Evolutionary conservation across 768 basidiomycete genomes (phyloP).

Genomic region (Lepiota venenata): DNA sequence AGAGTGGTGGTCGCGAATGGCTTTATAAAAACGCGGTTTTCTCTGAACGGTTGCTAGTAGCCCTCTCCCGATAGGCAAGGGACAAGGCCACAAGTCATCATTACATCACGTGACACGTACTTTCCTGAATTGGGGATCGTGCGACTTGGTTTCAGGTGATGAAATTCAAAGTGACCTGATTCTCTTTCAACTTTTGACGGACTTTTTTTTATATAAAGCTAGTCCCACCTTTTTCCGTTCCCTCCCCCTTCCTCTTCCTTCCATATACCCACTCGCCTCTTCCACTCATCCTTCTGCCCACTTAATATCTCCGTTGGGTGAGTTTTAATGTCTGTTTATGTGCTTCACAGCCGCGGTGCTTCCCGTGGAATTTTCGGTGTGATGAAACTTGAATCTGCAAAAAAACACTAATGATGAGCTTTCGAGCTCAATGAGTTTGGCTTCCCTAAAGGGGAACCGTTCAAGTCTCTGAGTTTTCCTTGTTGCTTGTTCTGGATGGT

Average conservation of each 20-base stretch:
- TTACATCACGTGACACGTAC: background rate
- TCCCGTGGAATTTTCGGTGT: constrained; percentile 1
- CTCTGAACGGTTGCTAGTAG: too few relatives aligned
- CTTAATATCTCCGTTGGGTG: background rate
- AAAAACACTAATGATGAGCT: constrained; percentile 20
- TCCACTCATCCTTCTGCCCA: background rate
- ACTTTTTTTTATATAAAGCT: constrained; percentile 2
- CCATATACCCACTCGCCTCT: constrained; percentile 2
- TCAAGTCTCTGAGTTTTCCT: constrained; percentile 34
- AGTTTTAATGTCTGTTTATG: background rate
- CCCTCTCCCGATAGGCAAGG: too few relatives aligned
- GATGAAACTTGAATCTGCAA: constrained; percentile 28
- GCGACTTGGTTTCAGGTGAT: too few relatives aligned
- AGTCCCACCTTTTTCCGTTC: constrained; percentile 7
- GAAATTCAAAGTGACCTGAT: constrained; percentile 25
- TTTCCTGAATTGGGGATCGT: too few relatives aligned
- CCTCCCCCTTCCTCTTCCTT: constrained; percentile 7
- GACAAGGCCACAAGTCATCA: too few relatives aligned
- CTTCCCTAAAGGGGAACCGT: constrained; percentile 33
- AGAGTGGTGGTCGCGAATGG: too few relatives aligned
- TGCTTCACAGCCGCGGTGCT: background rate
- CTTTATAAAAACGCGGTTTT: too few relatives aligned
- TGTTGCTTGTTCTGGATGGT: background rate
- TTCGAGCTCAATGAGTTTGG: constrained; percentile 23
- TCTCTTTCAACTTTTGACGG: background rate